Evolutionary conservation across 176 grass and related monocot genomes (phyloP).

Genomic region (Canna indica): DNA sequence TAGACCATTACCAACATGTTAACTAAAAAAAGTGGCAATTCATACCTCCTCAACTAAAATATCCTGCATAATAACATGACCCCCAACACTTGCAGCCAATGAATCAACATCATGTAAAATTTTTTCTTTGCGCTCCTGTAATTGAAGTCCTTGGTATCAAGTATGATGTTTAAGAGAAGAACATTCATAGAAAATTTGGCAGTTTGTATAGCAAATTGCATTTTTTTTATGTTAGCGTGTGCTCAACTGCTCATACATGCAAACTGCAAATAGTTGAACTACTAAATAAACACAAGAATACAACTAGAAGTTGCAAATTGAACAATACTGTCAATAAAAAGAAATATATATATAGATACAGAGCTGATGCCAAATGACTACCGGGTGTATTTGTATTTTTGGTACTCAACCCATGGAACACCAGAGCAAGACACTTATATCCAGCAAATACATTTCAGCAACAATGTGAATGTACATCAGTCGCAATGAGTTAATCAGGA

Average conservation of each 20-base stretch:
- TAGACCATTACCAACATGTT: neutral
- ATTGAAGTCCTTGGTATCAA: slow-evolving; percentile 11
- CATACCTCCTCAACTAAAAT: slow-evolving; percentile 78
- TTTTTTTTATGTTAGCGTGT: too few species aligned
- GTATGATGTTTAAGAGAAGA: neutral
- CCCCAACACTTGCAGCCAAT: slow-evolving; percentile 51
- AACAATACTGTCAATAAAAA: neutral
- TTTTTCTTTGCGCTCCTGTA: slow-evolving; percentile 61
- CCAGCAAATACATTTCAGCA: too few species aligned
- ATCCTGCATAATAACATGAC: slow-evolving; percentile 42
- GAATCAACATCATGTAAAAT: slow-evolving; percentile 46
- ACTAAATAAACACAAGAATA: neutral
- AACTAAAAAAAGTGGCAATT: slow-evolving; percentile 8
- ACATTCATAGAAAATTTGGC: neutral
- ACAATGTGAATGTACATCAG: too few species aligned
- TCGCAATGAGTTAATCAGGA: neutral
- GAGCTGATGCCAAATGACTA: neutral
- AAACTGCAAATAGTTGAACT: neutral
- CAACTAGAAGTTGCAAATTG: neutral
- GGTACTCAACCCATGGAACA: too few species aligned
- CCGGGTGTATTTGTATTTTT: too few species aligned
- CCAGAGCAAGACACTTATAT: too few species aligned
- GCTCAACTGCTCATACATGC: too few species aligned
- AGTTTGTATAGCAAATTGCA: neutral
- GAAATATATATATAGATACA: neutral